Evolutionary conservation across 202 grass and related monocot genomes (phyloP).

Genomic region (Bolboschoenoplectus hybrid): DNA sequence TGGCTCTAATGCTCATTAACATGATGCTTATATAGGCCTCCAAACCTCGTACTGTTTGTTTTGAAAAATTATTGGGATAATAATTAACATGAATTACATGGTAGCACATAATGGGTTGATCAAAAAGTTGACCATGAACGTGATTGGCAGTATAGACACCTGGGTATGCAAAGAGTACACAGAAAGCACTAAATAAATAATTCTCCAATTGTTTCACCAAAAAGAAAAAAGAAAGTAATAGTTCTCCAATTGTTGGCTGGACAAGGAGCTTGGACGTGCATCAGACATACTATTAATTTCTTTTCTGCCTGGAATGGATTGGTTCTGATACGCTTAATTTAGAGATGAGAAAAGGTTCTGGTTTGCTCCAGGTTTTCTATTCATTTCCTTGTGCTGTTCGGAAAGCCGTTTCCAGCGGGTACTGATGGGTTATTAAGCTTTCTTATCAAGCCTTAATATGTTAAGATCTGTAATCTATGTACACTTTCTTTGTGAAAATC

Average conservation of each 20-base stretch:
- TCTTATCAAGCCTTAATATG: neutral
- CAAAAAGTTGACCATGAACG: neutral
- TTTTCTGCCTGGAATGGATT: neutral
- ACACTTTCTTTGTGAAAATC: neutral
- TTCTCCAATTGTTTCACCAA: neutral
- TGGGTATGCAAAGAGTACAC: neutral
- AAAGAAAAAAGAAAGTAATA: too few relatives aligned
- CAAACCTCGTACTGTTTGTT: neutral
- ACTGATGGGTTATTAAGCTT: slow-evolving; percentile 6
- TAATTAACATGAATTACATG: neutral
- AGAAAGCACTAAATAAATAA: neutral
- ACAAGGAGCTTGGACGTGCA: neutral
- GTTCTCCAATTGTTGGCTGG: neutral
- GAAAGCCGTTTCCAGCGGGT: slow-evolving; percentile 9
- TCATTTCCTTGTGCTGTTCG: neutral
- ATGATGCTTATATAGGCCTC: slow-evolving; percentile 14
- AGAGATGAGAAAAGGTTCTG: neutral
- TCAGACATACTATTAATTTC: neutral
- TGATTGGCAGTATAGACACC: slow-evolving; percentile 20
- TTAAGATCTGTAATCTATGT: neutral
- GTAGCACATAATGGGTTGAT: slow-evolving; percentile 14
- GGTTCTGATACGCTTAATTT: neutral
- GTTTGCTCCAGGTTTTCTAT: slow-evolving; percentile 12
- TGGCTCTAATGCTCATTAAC: neutral
- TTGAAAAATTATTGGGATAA: slow-evolving; percentile 1